Evolutionary conservation across 768 basidiomycete species (phyloP).

Genomic region (Russula brevipes): DNA sequence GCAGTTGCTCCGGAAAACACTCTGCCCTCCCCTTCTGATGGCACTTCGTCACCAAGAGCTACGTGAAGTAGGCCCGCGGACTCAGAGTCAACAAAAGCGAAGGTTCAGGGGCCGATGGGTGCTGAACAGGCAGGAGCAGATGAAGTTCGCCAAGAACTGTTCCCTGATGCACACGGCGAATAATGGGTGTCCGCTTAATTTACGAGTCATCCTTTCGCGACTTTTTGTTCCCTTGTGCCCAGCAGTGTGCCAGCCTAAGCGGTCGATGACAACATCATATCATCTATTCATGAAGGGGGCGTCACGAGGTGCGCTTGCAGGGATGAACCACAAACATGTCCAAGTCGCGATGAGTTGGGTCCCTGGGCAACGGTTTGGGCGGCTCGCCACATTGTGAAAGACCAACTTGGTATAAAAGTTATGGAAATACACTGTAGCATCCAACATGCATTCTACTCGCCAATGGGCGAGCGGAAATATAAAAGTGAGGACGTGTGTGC

Average conservation of each 20-base stretch:
- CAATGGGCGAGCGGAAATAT: no score
- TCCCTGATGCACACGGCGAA: constrained; percentile 28
- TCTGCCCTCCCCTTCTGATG: neutral
- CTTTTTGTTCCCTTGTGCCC: neutral
- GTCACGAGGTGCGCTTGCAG: constrained; percentile 11
- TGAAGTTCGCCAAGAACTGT: constrained; percentile 35
- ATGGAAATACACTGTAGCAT: no score
- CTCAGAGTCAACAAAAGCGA: constrained; percentile 1
- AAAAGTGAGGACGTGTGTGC: no score
- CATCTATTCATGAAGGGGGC: constrained; percentile 2
- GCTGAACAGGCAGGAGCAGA: constrained; percentile 36
- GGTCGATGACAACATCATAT: neutral
- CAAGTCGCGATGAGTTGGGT: no score
- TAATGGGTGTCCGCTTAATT: neutral
- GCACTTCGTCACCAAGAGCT: neutral
- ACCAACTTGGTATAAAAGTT: no score
- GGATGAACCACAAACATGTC: neutral
- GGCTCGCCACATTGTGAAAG: no score
- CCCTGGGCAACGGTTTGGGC: no score
- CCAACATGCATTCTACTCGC: no score
- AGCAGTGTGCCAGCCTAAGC: neutral
- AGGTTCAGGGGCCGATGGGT: constrained; percentile 29
- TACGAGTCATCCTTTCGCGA: neutral
- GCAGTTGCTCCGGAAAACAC: neutral
- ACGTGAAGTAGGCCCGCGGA: no score